Conservation (phyloP, 2,329 filamentous ascomycete species). For the Calonectria hawksworthii region DNA sequence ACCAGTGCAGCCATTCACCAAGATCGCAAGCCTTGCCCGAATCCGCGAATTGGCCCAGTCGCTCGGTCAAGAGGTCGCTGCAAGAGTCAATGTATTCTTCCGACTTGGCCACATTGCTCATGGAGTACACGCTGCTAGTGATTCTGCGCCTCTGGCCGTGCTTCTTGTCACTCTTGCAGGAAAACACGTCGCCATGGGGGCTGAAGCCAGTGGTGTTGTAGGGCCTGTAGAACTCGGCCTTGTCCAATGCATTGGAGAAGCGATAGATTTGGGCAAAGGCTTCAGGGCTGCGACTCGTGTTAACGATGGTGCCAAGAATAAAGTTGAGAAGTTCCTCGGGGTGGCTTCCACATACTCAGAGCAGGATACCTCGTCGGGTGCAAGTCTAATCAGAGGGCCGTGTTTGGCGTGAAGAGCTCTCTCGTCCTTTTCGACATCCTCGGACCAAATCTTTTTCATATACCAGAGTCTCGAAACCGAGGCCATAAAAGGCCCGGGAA, state of each 20-base stretch:
- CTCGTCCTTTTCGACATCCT: not conserved
- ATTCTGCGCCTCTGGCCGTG: slow-evolving; percentile 10
- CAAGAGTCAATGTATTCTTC: slow-evolving; percentile 17
- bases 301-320: not conserved
- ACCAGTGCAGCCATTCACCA: slow-evolving; percentile 20
- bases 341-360: not conserved
- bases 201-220: not conserved
- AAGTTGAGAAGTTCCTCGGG: not conserved
- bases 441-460: not conserved
- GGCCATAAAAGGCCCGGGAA: slow-evolving; percentile 15
- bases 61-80: slow-evolving; percentile 1
- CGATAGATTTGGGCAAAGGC: slow-evolving; percentile 12
- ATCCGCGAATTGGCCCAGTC: slow-evolving; percentile 14
- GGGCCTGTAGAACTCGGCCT: slow-evolving; percentile 17
- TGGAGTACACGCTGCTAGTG: slow-evolving; percentile 15
- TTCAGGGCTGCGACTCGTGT: not conserved
- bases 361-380: not conserved
- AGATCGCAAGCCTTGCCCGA: not conserved
- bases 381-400: not conserved
- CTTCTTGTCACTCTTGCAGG: slow-evolving; percentile 1
- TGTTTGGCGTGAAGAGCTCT: not conserved
- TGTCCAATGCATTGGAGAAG: not conserved
- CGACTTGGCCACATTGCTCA: slow-evolving; percentile 10
- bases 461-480: slow-evolving; percentile 15
- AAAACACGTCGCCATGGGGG: slow-evolving; percentile 8